Evolutionary conservation across 139 green algal genomes (phyloP), one percentile per base, ranked within the genome.

Genomic region (Closterium sp.): DNA sequence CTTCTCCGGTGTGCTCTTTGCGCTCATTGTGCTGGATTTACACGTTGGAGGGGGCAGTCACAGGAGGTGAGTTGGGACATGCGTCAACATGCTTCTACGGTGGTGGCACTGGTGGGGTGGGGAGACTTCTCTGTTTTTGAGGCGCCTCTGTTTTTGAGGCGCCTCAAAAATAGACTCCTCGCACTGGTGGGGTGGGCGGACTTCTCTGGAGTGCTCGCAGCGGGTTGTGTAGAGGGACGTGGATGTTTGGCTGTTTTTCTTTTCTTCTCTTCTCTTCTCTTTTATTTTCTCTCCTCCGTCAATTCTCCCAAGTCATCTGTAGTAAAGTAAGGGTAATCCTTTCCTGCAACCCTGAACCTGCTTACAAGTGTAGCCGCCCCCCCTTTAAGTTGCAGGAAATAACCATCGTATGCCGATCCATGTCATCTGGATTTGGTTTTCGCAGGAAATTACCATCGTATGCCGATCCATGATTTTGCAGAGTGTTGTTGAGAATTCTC

Each of bases 1-100:
- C 21, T 94, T 98, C 25, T 96, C 91, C 1, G 97, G 96, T 9
- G 90, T 97, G 5, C 92, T 98, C 19, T 98, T 98, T 90, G 95
- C 91, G 0, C 91, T 97, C 6, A 94, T 98, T 5, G 95, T 97
- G 16, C 69, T 95, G 25, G 95, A 98, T 33, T 95, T 91, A 4
- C n/a, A 84, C 33, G 19, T 93, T 8, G 91, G 32, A 31, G 76
- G 69, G 7, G 91, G 92, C 5, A n/a, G 28, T n/a, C 23, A n/a
- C 5, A 84, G 69, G 28, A 84, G 69, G 69, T 84, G 28, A n/a
- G 69, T 55, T 4, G 4, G 36, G 36, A 55, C 4, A 55, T 4
- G 36, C 36, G 4, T 6, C 36, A 55, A 55, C 36, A 55, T 66
- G 55, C 55, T 76, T 16, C 16, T 76, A 7, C 16, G 55, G 12